These are phyloP conservation scores for Phytopythium oedochilum DNA, from an alignment of 352 stramenopile genomes.

Conservation along the genomic window DNA sequence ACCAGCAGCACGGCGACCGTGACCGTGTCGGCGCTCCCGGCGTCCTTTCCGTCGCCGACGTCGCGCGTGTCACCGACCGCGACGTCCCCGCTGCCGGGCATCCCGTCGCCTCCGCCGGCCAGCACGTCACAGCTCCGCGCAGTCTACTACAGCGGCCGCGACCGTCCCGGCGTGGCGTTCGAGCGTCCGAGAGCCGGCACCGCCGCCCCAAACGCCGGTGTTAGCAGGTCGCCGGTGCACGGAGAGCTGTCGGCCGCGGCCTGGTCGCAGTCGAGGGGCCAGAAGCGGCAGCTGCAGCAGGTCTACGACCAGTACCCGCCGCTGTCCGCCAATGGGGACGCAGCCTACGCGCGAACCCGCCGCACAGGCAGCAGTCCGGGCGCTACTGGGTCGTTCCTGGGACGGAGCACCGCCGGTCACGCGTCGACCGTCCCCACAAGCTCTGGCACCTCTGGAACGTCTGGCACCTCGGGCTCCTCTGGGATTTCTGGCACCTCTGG, in stretches of 20 bases:
- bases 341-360: neutral
- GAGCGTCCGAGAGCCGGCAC: neutral
- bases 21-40: slow-evolving; percentile 1
- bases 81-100: slow-evolving; percentile 1
- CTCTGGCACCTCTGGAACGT: too few species aligned
- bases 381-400: too few species aligned
- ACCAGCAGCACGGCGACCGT: neutral
- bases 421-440: too few species aligned
- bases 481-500: too few species aligned
- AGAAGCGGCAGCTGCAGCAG: slow-evolving; percentile 37
- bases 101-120: slow-evolving; percentile 5
- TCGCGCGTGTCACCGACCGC: neutral
- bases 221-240: neutral
- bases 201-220: too few species aligned
- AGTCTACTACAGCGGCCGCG: neutral
- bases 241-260: neutral
- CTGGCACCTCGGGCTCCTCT: too few species aligned
- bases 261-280: slow-evolving; percentile 1
- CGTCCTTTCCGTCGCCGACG: neutral
- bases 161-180: neutral
- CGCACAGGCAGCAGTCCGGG: neutral
- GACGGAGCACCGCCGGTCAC: too few species aligned
- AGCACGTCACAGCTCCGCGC: neutral
- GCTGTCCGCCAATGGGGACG: neutral
- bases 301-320: slow-evolving; percentile 15